Base-by-base conservation (phyloP, 2,329 filamentous ascomycete genomes). In the Calonectria henricotiae region DNA sequence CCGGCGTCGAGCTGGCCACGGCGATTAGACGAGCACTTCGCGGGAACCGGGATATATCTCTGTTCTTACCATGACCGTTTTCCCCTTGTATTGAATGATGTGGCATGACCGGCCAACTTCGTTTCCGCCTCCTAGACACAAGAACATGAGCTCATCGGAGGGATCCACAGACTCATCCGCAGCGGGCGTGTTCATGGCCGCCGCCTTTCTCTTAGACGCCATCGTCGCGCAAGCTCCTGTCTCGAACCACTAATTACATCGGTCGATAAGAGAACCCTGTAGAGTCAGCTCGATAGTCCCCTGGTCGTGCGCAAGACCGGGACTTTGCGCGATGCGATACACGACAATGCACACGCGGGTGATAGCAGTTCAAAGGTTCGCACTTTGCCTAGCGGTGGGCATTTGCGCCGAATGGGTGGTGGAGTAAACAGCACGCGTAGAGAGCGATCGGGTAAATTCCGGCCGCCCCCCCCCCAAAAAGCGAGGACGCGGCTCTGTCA, bases 51-150 rank as follows among this genome's bases (percentile, higher is more conserved):
- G 51, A 27, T 11, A 58, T 27, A 25, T 44, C 39, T 44, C 4
- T 47, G 44, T 70, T 62, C 79, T 77, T 86, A 97, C 95, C 96
- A 99, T 99, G 76, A 99, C 94, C 6, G 96, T 98, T 84, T 99
- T 99, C 72, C 96, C 96, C 85, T 98, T 99, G 89, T 99, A 99
- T 80, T 98, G 95, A 70, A 99, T 91, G 77, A 99, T 98, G 81
- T 99, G 96, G 83, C 96, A 98, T 75, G 96, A 98, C 75, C 96
- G 89, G 65, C 96, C 96, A 72, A 99, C 96, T 84, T 99, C 96
- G 82, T 98, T 98, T 76, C 96, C 96, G 71, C 96, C 96, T 71
- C 96, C 96, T 43, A 99, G 86, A 78, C 94, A 97, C 65, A 98
- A 89, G 79, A 99, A 99, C 85, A 95, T 93, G 69, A 99, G 89